These are phyloP conservation scores for Ceratocystis papillata DNA, from an alignment of 2,329 filamentous ascomycete species.

Conservation along the genomic window DNA sequence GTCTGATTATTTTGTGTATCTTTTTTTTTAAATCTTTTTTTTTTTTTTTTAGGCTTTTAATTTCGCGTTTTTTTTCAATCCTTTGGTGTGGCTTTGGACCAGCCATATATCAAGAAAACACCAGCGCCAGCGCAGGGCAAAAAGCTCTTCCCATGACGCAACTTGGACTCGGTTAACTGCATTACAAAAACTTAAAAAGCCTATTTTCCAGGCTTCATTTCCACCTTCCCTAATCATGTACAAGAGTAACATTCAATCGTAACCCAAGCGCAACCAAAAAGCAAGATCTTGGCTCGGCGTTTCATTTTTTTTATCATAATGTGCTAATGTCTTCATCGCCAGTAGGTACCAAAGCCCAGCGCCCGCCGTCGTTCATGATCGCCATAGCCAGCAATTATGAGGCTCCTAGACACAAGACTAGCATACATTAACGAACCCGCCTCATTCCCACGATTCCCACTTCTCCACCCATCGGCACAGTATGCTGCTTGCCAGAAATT, in stretches of 20 bases:
- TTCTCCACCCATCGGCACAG: not conserved
- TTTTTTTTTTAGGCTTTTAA: not conserved
- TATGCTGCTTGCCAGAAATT: not conserved
- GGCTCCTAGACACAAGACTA: not conserved
- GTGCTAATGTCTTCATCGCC: too few relatives aligned
- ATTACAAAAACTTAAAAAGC: not conserved
- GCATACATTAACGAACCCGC: not conserved
- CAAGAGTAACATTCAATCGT: not conserved
- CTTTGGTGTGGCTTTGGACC: not conserved
- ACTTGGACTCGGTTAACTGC: conserved; percentile 5
- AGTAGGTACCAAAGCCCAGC: too few relatives aligned
- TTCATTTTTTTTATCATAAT: too few relatives aligned
- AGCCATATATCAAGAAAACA: not conserved
- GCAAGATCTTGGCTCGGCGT: too few relatives aligned
- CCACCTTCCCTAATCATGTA: not conserved
- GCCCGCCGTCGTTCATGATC: too few relatives aligned
- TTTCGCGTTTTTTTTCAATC: not conserved
- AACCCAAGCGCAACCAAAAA: too few relatives aligned
- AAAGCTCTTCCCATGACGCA: not conserved
- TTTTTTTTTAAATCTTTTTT: not conserved
- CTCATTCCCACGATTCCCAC: not conserved
- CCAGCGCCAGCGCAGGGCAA: not conserved
- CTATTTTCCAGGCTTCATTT: not conserved
- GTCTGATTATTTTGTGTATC: not conserved
- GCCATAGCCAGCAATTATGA: not conserved